Evolutionary conservation across 2,329 filamentous ascomycete species (phyloP), one percentile per base, ranked within the genome.

Genomic region (Ophiocordyceps camponoti-leonardi): DNA sequence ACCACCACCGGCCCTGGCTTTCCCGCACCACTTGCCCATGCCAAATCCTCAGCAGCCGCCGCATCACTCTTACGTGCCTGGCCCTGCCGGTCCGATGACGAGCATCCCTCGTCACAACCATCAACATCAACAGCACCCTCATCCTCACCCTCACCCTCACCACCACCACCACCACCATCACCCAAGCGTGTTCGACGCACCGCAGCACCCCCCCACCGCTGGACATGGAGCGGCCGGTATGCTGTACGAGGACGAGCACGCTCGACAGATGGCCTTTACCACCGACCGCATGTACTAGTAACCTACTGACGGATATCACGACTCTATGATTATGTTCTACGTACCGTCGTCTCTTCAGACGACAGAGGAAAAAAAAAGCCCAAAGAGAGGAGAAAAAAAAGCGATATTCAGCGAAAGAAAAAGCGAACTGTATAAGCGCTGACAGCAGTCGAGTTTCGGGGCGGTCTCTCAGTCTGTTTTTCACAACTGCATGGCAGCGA

Each of bases 151-250:
- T n/a, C n/a, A n/a, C n/a, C n/a, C n/a, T n/a, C n/a, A n/a, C 31
- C 31, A 6, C 7, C 58, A 62, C 14, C 55, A 57, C 22, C 59
- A 63, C 23, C 43, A 54, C 14, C 46, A 50, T 19, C 50, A 57
- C 39, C 73, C 71, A 48, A 64, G 64, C 30, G 64, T 71, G 54
- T 71, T 67, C 48, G 69, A 70, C 35, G 61, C 65, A 41, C 65
- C 68, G n/a, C 62, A 33, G 31, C 31, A 33, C 16, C 31, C 31
- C 4, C 16, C 67, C 30, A 58, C 60, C 20, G 54, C 48, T 23
- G 43, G 43, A n/a, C 45, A 41, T 7, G 40, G 44, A 4, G 19
- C 37, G 14, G 59, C 57, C 37, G 62, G 60, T 14, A 59, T 64
- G 35, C 52, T 67, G 22, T 72, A 72, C 49, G 68, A 68, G 20